Conservation (phyloP, 2,329 filamentous ascomycete genomes). For the Colletotrichum sp. region DNA sequence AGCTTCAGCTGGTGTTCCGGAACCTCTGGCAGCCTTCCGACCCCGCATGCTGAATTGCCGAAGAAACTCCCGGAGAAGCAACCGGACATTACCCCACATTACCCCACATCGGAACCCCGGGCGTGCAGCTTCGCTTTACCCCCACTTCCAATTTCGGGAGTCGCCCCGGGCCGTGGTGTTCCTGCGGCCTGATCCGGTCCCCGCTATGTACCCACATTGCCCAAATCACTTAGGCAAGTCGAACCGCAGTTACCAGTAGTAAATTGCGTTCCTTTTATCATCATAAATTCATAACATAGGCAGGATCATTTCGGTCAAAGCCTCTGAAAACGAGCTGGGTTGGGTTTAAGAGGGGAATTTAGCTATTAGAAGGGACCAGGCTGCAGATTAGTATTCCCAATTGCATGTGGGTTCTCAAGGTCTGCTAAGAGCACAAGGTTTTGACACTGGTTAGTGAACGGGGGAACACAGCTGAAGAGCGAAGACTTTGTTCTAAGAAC, state of each 20-base stretch:
- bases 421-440: neutral
- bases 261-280: neutral
- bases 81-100: neutral
- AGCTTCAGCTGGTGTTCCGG: neutral
- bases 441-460: neutral
- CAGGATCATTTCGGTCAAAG: neutral
- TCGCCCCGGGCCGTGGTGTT: neutral
- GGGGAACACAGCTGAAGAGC: neutral
- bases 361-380: neutral
- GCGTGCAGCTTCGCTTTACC: neutral
- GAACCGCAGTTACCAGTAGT: neutral
- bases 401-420: fast-evolving
- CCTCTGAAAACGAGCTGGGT: neutral
- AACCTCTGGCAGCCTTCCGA: neutral
- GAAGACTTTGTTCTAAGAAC: neutral
- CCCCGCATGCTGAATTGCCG: neutral
- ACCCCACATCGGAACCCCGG: neutral
- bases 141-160: neutral
- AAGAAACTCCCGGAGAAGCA: neutral
- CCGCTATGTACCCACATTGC: neutral
- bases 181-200: neutral
- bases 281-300: neutral
- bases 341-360: neutral
- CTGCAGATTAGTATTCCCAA: neutral
- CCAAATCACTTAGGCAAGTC: neutral